These are phyloP conservation scores for Aegilops bicornis DNA, from an alignment of 176 grass and related monocot genomes.

Conservation along the genomic window DNA sequence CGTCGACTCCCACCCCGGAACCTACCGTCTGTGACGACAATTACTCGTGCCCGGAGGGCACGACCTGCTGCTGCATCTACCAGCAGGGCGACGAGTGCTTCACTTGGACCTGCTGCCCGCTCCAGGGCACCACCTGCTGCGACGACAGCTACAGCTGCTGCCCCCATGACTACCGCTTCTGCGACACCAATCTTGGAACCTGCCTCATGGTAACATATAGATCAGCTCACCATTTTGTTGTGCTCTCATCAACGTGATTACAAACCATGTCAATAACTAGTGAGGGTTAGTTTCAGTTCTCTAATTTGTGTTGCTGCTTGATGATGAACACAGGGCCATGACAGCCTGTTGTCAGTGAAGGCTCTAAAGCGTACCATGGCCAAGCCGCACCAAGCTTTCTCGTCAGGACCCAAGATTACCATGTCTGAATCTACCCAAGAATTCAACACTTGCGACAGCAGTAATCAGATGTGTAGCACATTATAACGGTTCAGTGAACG, in stretches of 20 bases:
- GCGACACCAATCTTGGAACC: constrained; percentile 51
- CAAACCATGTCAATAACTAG: neutral
- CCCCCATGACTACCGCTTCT: constrained; percentile 77
- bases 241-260: neutral
- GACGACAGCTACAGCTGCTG: constrained; percentile 86
- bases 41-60: too few relatives aligned
- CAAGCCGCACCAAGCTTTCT: constrained; percentile 47
- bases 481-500: neutral
- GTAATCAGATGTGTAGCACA: neutral
- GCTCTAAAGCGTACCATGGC: constrained; percentile 50
- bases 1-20: constrained; percentile 8
- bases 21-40: constrained; percentile 54
- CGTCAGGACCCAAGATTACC: neutral
- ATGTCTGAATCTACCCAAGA: neutral
- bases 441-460: neutral
- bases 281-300: neutral
- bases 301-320: neutral
- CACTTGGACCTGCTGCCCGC: constrained; percentile 79
- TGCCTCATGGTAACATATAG: constrained; percentile 60
- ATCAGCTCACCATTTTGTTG: neutral
- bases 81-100: constrained; percentile 54
- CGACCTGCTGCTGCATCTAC: constrained; percentile 86
- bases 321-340: constrained; percentile 51
- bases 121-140: constrained; percentile 76
- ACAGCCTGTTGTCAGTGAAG: constrained; percentile 66